phyloP scores from a whole-genome alignment of 2,329 filamentous ascomycete genomes.

The Teratosphaeria gauchensis region DNA sequence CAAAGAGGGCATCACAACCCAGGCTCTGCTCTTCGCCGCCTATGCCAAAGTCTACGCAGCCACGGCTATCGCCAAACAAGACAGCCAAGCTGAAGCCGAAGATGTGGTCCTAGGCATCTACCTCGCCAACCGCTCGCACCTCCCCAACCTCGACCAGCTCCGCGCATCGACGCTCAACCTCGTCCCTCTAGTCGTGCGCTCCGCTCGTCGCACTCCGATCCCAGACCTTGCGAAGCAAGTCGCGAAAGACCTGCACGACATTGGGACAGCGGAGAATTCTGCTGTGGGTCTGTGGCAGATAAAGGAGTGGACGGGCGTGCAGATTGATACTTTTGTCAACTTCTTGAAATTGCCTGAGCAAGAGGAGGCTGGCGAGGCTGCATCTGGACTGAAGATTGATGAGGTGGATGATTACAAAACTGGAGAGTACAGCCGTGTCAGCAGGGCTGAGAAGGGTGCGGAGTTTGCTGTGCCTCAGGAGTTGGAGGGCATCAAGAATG shows the following conservation, averaged over 20 bases:
- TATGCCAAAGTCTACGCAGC: slow-evolving; percentile 47
- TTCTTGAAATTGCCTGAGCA: slow-evolving; percentile 52
- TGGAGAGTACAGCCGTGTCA: background rate
- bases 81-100: slow-evolving; percentile 12
- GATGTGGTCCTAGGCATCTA: slow-evolving; percentile 67
- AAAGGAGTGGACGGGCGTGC: slow-evolving; percentile 61
- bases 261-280: slow-evolving; percentile 48
- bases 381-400: slow-evolving; percentile 15
- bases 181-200: slow-evolving; percentile 56
- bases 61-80: background rate
- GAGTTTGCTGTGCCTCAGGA: slow-evolving; percentile 1
- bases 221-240: slow-evolving; percentile 49
- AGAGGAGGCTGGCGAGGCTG: slow-evolving; percentile 7
- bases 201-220: slow-evolving; percentile 26
- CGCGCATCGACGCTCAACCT: slow-evolving; percentile 68
- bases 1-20: slow-evolving; percentile 52
- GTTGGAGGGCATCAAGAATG: background rate
- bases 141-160: slow-evolving; percentile 41
- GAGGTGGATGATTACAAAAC: slow-evolving; percentile 11
- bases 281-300: slow-evolving; percentile 62
- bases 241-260: slow-evolving; percentile 56
- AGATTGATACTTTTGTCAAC: slow-evolving; percentile 68
- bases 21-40: slow-evolving; percentile 65
- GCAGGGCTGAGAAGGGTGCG: background rate
- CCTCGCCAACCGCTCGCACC: slow-evolving; percentile 62